Base-by-base conservation (phyloP, 345 rosid species). In the Jatropha curcas region DNA sequence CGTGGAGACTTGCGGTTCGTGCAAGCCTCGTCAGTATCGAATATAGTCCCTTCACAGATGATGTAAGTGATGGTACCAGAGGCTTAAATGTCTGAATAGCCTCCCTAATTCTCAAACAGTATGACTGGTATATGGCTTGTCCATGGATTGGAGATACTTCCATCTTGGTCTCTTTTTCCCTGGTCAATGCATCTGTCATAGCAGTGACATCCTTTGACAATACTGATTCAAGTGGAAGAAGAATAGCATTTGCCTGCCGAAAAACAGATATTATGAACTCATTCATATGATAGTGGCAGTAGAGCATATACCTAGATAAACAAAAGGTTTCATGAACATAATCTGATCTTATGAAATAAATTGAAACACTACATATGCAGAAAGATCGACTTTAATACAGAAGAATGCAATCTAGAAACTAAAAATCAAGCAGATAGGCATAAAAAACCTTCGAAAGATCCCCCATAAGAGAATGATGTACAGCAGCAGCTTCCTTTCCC, bases 131-230 rank as follows among this genome's bases (percentile, higher is more conserved):
- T 77, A 93, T 91, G 35, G 94, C 96, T 79, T 91, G 95, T 73
- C 97, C 97, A 80, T 91, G 97, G 68, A 91, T 86, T 46, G 92
- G 92, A 62, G 88, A 91, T 74, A 89, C 88, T 80, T 91, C 98
- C 79, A 80, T 76, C 77, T 88, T 89, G 61, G 86, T 82, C 86
- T 93, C 98, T 76, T 82, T 83, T 80, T 87, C 97, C 77, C 80
- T 84, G 34, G 86, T 76, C 77, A 91, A 85, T 60, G 94, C 91
- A 82, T 91, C 96, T 41, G 90, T 83, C 90, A 93, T 93, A 60
- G 92, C 91, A 74, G 89, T 81, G 35, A 88, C 97, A 81, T 93
- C 98, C 80, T 91, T 88, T 43, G 98, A 86, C 82, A 91, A 82
- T 51, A 83, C 73, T 68, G 91, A 81, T 71, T 91, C 96, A 58